Evolutionary conservation across 495 filamentous ascomycete genomes (phyloP), one percentile per base, ranked within the genome.

Genomic region (Penicillium fimorum): DNA sequence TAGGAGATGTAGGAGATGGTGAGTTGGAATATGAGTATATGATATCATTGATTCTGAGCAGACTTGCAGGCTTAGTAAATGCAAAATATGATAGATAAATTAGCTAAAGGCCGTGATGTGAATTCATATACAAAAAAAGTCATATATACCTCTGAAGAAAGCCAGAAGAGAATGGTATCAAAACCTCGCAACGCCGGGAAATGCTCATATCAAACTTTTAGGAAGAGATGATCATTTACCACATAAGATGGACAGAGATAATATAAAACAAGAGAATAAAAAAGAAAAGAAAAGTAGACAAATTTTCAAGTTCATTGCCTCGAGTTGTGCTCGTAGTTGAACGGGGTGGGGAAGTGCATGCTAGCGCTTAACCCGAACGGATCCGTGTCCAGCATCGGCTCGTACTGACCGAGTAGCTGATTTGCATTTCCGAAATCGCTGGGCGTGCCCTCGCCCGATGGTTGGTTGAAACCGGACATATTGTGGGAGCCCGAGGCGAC

Each of bases 261-360:
- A 46, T 54, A 54, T 47, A 40, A 5, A 47, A 46, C 43, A 54
- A 38, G 52, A 24, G 27, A 44, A 53, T 44, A 25, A 29, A 10
- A 17, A 1, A 41, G 5, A 53, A 2, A 15, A 53, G 8, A 24
- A 15, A 33, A 5, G 12, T 13, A 37, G 35, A 41, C 50, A 42
- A 18, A 53, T 29, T 52, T 60, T 37, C 8, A 25, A 25, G 17
- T 47, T 72, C 58, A 77, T 57, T 70, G 66, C 50, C 76, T 74
- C 42, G 72, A 53, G 61, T 72, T 68, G 53, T 78, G 75, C 50
- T 92, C 88, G 68, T 91, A 92, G 50, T 86, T 88, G 75, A 92
- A 96, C 40, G 90, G 88, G 4, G 89, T 92, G 20, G 91, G 91
- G 63, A 95, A 96, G 61, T 92, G 89, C 92, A 96, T 95, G 73